Evolutionary conservation across 106 monocot species (phyloP).

Genomic region (Posidonia australis): DNA sequence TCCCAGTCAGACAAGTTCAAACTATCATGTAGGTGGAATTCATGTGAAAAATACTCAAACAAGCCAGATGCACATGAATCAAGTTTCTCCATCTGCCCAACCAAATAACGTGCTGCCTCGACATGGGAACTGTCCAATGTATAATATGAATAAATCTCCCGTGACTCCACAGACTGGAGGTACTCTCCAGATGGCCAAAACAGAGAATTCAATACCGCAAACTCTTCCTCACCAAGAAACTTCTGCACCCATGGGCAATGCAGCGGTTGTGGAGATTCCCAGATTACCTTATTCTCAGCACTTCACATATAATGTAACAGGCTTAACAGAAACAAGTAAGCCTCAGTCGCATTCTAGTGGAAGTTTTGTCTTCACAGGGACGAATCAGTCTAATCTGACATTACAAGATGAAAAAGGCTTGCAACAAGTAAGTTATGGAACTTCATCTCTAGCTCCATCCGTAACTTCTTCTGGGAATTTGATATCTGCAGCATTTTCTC

Average conservation of each 20-base stretch:
- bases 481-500: slow-evolving; percentile 3
- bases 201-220: slow-evolving; percentile 5
- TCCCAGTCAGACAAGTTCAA: slow-evolving; percentile 1
- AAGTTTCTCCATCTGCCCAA: neutral
- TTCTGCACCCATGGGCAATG: slow-evolving; percentile 5
- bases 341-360: slow-evolving; percentile 9
- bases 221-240: slow-evolving; percentile 14
- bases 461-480: slow-evolving; percentile 7
- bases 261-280: slow-evolving; percentile 4
- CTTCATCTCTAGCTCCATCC: slow-evolving; percentile 5
- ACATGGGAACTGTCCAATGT: slow-evolving; percentile 15
- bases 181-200: slow-evolving; percentile 1
- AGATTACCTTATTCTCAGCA: slow-evolving; percentile 8
- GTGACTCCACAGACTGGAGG: slow-evolving; percentile 1
- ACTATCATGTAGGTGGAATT: neutral
- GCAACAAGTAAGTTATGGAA: slow-evolving; percentile 10
- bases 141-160: slow-evolving; percentile 9
- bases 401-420: neutral
- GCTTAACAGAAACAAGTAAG: slow-evolving; percentile 4
- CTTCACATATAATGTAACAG: slow-evolving; percentile 3
- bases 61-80: slow-evolving; percentile 4
- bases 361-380: slow-evolving; percentile 5
- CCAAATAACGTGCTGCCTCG: slow-evolving; percentile 3
- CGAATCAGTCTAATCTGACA: slow-evolving; percentile 3
- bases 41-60: slow-evolving; percentile 1